Conservation (phyloP, 176 grass and related monocot genomes). For the Poa pratensis region DNA sequence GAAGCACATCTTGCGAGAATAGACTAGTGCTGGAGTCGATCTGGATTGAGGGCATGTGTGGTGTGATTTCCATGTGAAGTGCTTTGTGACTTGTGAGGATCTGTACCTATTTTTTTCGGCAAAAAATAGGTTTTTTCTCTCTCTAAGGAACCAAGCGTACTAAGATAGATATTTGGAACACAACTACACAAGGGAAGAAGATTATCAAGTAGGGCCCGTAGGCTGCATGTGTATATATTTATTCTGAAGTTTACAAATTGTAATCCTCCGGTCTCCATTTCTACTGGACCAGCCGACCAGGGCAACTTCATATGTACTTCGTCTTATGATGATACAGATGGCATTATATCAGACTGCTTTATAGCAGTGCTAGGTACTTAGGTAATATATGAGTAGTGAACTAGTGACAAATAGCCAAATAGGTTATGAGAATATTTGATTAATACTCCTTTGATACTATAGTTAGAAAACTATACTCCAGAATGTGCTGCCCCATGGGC, state of each 20-base stretch:
- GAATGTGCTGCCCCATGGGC: not conserved
- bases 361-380: not conserved
- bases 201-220: no score
- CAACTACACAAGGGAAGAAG: no score
- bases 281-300: no score
- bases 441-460: conserved; percentile 8
- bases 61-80: not conserved
- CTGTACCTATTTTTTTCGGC: not conserved
- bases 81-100: not conserved
- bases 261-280: no score
- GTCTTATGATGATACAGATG: not conserved
- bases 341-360: not conserved
- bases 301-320: no score
- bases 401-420: conserved; percentile 8
- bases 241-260: not conserved
- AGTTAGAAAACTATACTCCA: not conserved
- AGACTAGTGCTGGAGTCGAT: not conserved
- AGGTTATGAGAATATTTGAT: not conserved
- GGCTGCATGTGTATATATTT: not conserved
- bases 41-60: not conserved
- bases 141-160: not conserved
- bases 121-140: not conserved
- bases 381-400: not conserved
- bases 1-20: not conserved
- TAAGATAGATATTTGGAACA: no score